Base-by-base conservation (phyloP, 1,139 yeast genomes). In the Keqinozyma sinolaborantium region DNA sequence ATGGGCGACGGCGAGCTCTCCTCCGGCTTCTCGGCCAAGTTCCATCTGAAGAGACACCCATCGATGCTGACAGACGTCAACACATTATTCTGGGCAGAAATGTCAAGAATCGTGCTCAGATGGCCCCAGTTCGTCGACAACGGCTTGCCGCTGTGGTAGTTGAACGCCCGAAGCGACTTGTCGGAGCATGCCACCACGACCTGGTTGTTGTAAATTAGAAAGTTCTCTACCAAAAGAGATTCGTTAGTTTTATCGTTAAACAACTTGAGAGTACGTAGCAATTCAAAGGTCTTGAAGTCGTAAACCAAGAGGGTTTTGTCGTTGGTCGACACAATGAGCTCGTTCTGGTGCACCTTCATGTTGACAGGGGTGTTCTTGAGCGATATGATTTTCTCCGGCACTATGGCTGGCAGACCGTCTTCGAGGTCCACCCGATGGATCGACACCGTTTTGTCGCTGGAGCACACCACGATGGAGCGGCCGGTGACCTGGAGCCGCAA, bases 71-170 rank as follows among this genome's bases (percentile, higher is more conserved):
- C 56, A 0, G 78, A 60, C 1, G 72, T 42, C 23, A 74, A 46
- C 3, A 44, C 48, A 14, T 53, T 51, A 6, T 40, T 41, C 2
- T 40, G 33, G 23, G 54, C 42, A 2, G 58, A 43, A 10, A 81
- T 42, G 0, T 73, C 72, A 4, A 73, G 47, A 5, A 79, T 64
- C 1, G 70, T 56, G 29, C 79, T 86, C 41, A 81, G 75, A 42
- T 80, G 87, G 0, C 84, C 90, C 83, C 83, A 81, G 24, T 64
- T 72, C 0, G 70, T 61, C 9, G 73, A 64, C 9, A 75, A 29
- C 7, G 65, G 64, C 28, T 56, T 65, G 0, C 82, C 83, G 4
- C 61, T 59, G 0, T 45, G 35, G 37, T 66, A 71, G 26, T 64
- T 63, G 45, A 72, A 78, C 1, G 67, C 48, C 16, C 84, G 55